These are phyloP conservation scores for Medicago ruthenica DNA, from an alignment of 306 rosid species.

Conservation along the genomic window DNA sequence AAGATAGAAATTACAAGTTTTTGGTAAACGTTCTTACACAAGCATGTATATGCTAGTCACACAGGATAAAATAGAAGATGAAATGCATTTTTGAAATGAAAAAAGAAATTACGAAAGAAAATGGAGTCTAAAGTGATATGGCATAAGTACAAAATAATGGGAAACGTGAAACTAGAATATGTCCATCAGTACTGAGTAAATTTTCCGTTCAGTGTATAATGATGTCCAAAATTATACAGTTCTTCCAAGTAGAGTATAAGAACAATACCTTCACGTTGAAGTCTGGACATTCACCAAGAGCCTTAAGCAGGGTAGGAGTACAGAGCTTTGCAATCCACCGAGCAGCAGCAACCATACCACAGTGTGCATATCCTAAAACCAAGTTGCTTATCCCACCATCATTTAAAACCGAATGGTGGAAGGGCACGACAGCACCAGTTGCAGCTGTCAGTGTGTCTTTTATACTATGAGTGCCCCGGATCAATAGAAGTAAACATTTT, in stretches of 20 bases:
- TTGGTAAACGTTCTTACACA: slow-evolving; percentile 23
- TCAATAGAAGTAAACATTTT: slow-evolving; percentile 88
- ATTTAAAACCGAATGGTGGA: slow-evolving; percentile 88
- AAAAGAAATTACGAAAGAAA: slow-evolving; percentile 14
- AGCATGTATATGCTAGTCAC: neutral
- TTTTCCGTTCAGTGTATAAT: no score
- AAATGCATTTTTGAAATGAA: slow-evolving; percentile 4
- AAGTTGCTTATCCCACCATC: slow-evolving; percentile 97
- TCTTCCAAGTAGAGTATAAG: no score
- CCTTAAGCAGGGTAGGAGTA: slow-evolving; percentile 81
- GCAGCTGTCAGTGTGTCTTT: slow-evolving; percentile 97
- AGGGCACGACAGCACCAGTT: slow-evolving; percentile 96
- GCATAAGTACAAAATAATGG: neutral
- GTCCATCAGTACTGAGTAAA: no score
- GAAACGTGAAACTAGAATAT: slow-evolving; percentile 9
- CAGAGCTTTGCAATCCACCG: slow-evolving; percentile 97
- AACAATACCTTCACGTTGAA: slow-evolving; percentile 70
- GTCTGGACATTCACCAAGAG: slow-evolving; percentile 80
- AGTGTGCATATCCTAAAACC: slow-evolving; percentile 95
- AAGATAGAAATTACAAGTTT: slow-evolving; percentile 29
- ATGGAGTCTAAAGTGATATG: slow-evolving; percentile 4
- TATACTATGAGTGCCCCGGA: slow-evolving; percentile 97
- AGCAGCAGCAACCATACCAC: slow-evolving; percentile 99
- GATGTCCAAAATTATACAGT: no score
- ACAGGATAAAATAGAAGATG: neutral